Evolutionary conservation across 768 basidiomycete species (phyloP).

Genomic region (Coprinopsis sp.): DNA sequence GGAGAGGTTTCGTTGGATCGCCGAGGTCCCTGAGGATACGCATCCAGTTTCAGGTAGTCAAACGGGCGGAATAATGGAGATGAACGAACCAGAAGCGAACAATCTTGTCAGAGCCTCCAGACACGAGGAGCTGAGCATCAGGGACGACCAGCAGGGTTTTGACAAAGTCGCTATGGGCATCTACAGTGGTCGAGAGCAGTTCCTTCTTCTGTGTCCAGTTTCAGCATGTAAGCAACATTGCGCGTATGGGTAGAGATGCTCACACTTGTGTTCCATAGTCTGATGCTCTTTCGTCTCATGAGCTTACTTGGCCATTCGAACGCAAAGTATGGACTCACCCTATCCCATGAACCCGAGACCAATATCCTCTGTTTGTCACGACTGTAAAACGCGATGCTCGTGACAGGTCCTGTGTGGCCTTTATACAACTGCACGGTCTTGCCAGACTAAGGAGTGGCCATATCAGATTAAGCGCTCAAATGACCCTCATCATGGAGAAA

Average conservation of each 20-base stretch:
- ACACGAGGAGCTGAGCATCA: constrained; percentile 61
- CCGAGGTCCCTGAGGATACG: constrained; percentile 56
- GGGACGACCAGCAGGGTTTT: constrained; percentile 78
- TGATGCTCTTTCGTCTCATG: too few species aligned
- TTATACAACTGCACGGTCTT: constrained; percentile 70
- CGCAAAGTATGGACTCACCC: constrained; percentile 32
- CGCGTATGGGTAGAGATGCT: constrained; percentile 15
- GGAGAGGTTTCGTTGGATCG: constrained; percentile 37
- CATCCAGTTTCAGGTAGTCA: neutral
- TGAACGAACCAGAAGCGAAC: constrained; percentile 77
- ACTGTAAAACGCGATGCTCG: constrained; percentile 68
- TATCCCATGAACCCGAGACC: constrained; percentile 95
- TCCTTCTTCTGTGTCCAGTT: constrained; percentile 52
- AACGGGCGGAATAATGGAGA: neutral
- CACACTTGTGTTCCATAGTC: constrained; percentile 80
- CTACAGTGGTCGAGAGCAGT: constrained; percentile 58
- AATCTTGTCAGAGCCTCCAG: constrained; percentile 87
- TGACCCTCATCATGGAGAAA: neutral
- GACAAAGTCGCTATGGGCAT: constrained; percentile 87
- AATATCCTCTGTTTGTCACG: constrained; percentile 47
- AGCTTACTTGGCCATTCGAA: neutral
- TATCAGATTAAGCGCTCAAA: neutral
- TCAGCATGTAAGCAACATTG: constrained; percentile 4
- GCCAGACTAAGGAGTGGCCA: constrained; percentile 58
- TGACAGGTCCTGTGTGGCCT: constrained; percentile 89